Base-by-base conservation (phyloP, 305 asterid species). In the Solanum aculeatissimum region DNA sequence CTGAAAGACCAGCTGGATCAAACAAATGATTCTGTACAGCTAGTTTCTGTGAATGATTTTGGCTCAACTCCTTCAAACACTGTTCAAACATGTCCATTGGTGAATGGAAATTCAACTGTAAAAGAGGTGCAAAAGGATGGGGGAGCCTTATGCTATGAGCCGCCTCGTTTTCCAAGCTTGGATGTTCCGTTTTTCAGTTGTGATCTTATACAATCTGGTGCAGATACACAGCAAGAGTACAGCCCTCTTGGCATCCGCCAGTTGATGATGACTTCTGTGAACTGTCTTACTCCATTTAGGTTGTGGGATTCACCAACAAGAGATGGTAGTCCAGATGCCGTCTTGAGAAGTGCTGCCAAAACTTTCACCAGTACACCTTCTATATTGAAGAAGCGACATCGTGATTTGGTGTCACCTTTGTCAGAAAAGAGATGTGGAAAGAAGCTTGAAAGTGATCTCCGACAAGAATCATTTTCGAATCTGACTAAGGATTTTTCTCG, bases 161-260 rank as follows among this genome's bases (percentile, higher is more conserved):
- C 99, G n/a, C 99, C 99, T 47, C 94, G 99, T 77, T 97, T 97
- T 88, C 99, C 99, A 58, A 93, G 97, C 93, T 90, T 95, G 91
- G 99, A 97, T 80, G 82, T 94, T 81, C 99, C 99, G 9, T 95
- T 97, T 90, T 93, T 95, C 77, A 94, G 97, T 84, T 97, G 99
- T 84, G 99, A 97, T 87, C 97, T 97, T 57, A 84, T 93, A 80
- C 97, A 94, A 83, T 84, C 98, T 77, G 93, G 96, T 63, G 87
- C 87, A 81, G 98, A 94, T 75, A 89, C 92, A 93, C 97, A 94
- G 88, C 99, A 91, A 86, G 99, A 97, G 81, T 97, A 89, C 88
- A 97, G 99, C 87, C 99, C 99, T 25, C 97, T 97, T 58, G 99
- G 99, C 84, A 93, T 96, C 83, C 98, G 99, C 84, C 97, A 97